Base-by-base conservation (phyloP, 2,329 filamentous ascomycete genomes). In the Fusarium sp. region DNA sequence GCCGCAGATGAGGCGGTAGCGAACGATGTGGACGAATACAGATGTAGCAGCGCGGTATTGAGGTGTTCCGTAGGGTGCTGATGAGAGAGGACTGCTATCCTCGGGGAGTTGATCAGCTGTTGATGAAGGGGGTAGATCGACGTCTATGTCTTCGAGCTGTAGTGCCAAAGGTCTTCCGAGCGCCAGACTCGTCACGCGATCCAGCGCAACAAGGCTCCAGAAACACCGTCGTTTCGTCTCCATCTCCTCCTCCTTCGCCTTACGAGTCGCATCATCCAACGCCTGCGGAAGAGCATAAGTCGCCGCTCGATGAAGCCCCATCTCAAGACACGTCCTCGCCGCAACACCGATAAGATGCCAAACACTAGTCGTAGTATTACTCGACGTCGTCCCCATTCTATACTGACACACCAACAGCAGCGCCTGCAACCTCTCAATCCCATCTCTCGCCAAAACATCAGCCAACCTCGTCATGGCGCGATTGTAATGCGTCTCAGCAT, bases 331-430 rank as follows among this genome's bases (percentile, higher is more conserved):
- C 35, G 82, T 83, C 11, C 82, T 77, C 1, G 81, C 81, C 3
- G 83, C 82, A 12, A 83, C 80, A 0, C 83, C 82, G 17, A 85
- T 82, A 5, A 84, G 77, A 67, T 85, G 83, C 83, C 84, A 85
- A 33, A 85, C 80, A 57, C 82, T 84, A 3, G 80, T 78, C 0
- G 80, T 80, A 1, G 79, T 79, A 33, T 83, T 79, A 25, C 80
- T 81, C 0, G 82, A 80, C 0, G 81, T 82, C 4, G 80, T 84
- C 0, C 81, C 80, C 71, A 84, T 80, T 7, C 83, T 76, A 65
- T 84, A 85, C 52, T 85, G 83, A 20, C 83, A 84, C 4, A 85
- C 75, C 10, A 85, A 65, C 1, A 85, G 65, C 35, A 85, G 74
- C 2, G 82, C 83, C 66, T 85, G 84, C 11, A 85, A 58, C 2